phyloP scores from a whole-genome alignment of 495 filamentous ascomycete species.

The Hyaloscypha bicolor region DNA sequence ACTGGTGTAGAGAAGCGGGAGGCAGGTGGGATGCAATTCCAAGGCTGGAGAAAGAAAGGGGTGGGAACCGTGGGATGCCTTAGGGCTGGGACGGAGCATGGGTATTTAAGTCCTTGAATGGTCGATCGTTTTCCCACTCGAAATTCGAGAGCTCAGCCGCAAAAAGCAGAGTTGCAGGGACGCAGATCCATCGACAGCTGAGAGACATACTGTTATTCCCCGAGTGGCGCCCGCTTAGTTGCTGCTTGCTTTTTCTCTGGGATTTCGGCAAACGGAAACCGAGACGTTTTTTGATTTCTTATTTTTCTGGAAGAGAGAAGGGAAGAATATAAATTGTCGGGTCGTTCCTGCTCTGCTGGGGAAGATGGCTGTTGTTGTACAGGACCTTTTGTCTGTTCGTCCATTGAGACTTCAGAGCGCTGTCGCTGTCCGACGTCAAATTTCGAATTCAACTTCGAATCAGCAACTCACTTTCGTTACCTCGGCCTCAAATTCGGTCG shows the following conservation, averaged over 20 bases:
- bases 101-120: conserved; percentile 26
- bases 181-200: conserved; percentile 1
- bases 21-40: background rate
- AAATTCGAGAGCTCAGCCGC: conserved; percentile 5
- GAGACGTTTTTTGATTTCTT: background rate
- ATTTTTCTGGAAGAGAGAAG: background rate
- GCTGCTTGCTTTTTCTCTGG: conserved; percentile 3
- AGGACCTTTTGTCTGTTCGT: background rate
- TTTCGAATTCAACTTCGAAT: background rate
- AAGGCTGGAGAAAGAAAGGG: background rate
- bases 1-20: background rate
- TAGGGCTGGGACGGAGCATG: conserved; percentile 2
- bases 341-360: background rate
- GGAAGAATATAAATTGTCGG: background rate
- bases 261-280: no score
- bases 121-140: background rate
- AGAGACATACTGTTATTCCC: background rate
- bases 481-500: background rate
- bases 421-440: background rate
- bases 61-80: background rate
- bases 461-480: background rate
- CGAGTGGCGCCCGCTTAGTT: background rate
- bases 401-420: background rate
- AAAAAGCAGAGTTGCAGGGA: background rate
- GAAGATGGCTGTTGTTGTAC: conserved; percentile 1